Conservation (phyloP, 768 basidiomycete species). For the Omphalotus guepiniiformis region DNA sequence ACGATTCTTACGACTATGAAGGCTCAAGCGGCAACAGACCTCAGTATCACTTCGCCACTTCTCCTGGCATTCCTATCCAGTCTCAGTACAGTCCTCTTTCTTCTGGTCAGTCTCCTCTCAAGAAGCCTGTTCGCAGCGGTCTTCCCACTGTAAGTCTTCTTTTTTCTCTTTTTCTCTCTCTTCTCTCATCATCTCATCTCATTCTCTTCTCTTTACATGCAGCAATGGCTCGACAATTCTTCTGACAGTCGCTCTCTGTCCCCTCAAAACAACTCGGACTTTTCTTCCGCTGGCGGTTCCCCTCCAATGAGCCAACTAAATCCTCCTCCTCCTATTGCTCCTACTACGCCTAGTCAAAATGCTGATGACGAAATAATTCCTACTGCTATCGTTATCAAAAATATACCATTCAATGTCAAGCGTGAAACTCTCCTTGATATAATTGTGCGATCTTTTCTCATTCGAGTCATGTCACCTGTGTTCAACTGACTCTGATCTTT, state of each 20-base stretch:
- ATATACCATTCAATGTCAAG: constrained; percentile 99
- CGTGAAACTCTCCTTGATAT: constrained; percentile 94
- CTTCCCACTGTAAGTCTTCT: constrained; percentile 64
- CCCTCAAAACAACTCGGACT: constrained; percentile 83
- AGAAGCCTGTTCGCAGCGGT: constrained; percentile 61
- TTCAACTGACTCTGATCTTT: constrained; percentile 13
- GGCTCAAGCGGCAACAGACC: constrained; percentile 47
- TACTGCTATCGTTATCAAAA: constrained; percentile 99
- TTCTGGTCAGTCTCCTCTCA: constrained; percentile 64
- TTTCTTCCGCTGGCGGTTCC: constrained; percentile 84
- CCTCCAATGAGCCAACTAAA: constrained; percentile 54
- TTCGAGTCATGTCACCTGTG: constrained; percentile 11
- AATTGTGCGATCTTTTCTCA: constrained; percentile 61
- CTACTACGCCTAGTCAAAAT: constrained; percentile 47
- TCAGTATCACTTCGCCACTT: constrained; percentile 69
- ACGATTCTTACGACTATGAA: constrained; percentile 86
- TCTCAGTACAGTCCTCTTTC: constrained; percentile 55
- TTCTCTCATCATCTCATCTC: constrained; percentile 9
- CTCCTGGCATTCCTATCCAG: constrained; percentile 49
- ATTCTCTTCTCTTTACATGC: constrained; percentile 17
- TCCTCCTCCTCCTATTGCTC: constrained; percentile 41
- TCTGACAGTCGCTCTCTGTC: constrained; percentile 80
- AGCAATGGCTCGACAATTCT: constrained; percentile 86
- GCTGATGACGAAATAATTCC: constrained; percentile 93
- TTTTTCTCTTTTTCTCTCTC: constrained; percentile 17